Evolutionary conservation across 192 early-diverging fungal species (phyloP).

Genomic region (Diversispora epigaea): DNA sequence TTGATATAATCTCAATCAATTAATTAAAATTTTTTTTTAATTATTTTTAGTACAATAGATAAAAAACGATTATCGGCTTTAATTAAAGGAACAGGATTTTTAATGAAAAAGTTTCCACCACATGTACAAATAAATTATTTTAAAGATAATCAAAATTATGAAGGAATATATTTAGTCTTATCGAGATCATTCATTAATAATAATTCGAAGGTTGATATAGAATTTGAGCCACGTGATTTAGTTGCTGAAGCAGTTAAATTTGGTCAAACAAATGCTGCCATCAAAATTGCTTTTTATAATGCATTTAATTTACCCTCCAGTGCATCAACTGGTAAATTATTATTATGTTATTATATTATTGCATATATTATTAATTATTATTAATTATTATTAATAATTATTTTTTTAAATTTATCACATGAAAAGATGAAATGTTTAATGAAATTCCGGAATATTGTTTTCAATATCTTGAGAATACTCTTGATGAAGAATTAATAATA

Average conservation of each 20-base stretch:
- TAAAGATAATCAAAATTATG: background rate
- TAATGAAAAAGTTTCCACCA: background rate
- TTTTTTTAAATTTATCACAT: background rate
- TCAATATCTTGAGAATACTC: slow-evolving; percentile 6
- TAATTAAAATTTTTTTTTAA: background rate
- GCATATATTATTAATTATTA: background rate
- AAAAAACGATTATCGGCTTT: background rate
- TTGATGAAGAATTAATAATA: background rate
- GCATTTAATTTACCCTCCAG: background rate
- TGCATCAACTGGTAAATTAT: background rate
- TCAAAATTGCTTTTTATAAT: slow-evolving; percentile 7
- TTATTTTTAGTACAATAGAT: slow-evolving; percentile 4
- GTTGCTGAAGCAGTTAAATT: background rate
- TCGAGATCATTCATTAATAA: background rate
- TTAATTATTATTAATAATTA: too few relatives aligned
- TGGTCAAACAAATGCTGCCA: background rate
- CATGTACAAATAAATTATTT: slow-evolving; percentile 1
- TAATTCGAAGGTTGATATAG: background rate
- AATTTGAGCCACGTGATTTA: background rate
- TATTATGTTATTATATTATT: background rate
- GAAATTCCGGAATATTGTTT: background rate
- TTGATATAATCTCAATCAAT: too few relatives aligned
- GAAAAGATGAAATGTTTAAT: slow-evolving; percentile 9
- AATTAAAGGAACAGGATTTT: background rate
- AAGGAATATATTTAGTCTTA: background rate